Percentiles rank a stretch among this genome's conserved stretches.
phyloP scores from a whole-genome alignment of 139 green algal species.

The Chlorella sp. region DNA sequence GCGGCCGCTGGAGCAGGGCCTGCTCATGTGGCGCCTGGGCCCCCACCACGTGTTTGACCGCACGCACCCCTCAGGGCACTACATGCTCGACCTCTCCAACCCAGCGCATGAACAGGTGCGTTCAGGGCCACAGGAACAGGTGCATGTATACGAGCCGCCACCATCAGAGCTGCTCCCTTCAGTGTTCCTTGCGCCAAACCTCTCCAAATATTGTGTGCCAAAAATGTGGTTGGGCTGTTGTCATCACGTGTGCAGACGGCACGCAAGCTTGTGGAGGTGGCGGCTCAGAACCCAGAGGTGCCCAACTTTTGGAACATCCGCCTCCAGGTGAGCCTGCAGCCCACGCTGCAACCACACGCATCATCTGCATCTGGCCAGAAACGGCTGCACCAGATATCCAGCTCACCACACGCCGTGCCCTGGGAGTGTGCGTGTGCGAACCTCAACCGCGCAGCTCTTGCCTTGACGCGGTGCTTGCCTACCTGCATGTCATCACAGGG shows the following conservation, averaged over 20 bases:
- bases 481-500: too few species aligned
- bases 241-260: too few species aligned
- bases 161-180: too few species aligned
- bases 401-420: too few species aligned
- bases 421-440: too few species aligned
- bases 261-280: slow-evolving; percentile 46
- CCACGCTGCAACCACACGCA: not conserved
- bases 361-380: not conserved
- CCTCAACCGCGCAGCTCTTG: too few species aligned
- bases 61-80: slow-evolving; percentile 33
- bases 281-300: slow-evolving; percentile 31
- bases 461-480: too few species aligned
- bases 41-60: slow-evolving; percentile 38
- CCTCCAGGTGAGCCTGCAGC: slow-evolving; percentile 15
- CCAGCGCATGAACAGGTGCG: slow-evolving; percentile 34
- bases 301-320: slow-evolving; percentile 65
- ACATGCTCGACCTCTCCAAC: slow-evolving; percentile 48
- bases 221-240: too few species aligned
- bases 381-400: not conserved
- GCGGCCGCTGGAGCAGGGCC: slow-evolving; percentile 35
- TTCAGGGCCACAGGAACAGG: not conserved
- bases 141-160: too few species aligned
- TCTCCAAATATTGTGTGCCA: too few species aligned
- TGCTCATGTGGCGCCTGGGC: slow-evolving; percentile 37
- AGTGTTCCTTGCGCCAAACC: too few species aligned